phyloP scores from a whole-genome alignment of 2,329 filamentous ascomycete genomes.

The Verticillium nubilum region DNA sequence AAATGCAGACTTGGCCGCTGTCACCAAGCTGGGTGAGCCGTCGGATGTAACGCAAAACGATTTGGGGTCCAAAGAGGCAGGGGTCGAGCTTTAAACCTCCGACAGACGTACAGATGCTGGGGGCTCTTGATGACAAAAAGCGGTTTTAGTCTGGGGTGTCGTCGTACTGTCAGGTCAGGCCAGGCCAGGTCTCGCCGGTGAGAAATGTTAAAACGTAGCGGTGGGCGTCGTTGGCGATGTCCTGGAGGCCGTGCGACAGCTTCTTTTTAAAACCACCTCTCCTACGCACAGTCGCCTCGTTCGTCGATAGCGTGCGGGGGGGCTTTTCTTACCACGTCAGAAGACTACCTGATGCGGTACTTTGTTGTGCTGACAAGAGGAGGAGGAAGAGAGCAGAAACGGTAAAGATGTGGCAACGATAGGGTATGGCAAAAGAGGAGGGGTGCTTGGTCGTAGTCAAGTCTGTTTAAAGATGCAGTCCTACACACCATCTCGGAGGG shows the following conservation, averaged over 20 bases:
- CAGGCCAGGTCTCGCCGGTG: not conserved
- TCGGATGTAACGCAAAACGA: not conserved
- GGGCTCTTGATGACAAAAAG: too few relatives aligned
- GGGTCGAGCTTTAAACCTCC: not conserved
- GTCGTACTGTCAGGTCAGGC: not conserved
- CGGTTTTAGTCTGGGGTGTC: not conserved
- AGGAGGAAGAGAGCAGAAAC: not conserved
- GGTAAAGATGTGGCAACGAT: constrained; percentile 1
- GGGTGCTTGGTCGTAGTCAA: too few relatives aligned
- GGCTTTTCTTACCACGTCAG: not conserved
- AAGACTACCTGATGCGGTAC: not conserved
- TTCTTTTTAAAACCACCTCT: not conserved
- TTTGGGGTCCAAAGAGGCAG: not conserved
- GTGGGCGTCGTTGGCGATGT: not conserved
- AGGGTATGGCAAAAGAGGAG: not conserved
- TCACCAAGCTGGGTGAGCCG: not conserved
- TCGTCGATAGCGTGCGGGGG: not conserved
- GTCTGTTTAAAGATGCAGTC: not conserved
- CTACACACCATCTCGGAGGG: not conserved
- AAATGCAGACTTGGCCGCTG: not conserved
- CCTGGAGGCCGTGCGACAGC: not conserved
- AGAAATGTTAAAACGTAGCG: not conserved
- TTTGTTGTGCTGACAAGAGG: not conserved
- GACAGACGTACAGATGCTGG: not conserved
- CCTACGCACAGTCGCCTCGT: not conserved